Evolutionary conservation across 202 grass and related monocot genomes (phyloP).

Genomic region (Alloteropsis angusta): DNA sequence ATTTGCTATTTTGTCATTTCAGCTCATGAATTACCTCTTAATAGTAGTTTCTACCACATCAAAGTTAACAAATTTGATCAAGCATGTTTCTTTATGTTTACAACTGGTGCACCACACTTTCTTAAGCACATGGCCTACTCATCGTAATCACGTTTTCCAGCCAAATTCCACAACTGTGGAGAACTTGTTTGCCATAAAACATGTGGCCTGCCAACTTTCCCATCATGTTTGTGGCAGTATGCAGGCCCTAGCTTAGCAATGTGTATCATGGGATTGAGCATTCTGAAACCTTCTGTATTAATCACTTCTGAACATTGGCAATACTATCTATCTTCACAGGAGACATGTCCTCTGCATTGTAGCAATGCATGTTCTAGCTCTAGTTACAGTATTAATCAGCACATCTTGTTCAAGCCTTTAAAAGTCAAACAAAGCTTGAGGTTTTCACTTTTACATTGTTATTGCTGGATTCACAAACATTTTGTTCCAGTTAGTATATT

Average conservation of each 20-base stretch:
- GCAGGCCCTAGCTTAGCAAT: not conserved
- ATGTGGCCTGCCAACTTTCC: not conserved
- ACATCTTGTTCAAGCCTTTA: constrained; percentile 4
- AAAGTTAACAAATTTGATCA: not conserved
- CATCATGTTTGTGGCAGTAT: not conserved
- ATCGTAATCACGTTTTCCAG: not conserved
- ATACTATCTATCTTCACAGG: not conserved
- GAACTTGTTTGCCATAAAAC: not conserved
- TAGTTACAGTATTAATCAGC: not conserved
- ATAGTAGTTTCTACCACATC: not conserved
- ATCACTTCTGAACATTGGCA: not conserved
- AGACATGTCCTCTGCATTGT: not conserved
- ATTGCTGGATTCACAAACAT: not conserved
- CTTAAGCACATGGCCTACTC: not conserved
- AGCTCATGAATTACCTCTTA: not conserved
- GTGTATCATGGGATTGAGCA: not conserved
- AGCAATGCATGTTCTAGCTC: not conserved
- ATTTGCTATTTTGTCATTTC: not conserved
- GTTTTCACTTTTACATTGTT: constrained; percentile 12
- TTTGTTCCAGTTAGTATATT: not conserved
- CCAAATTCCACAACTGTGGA: not conserved
- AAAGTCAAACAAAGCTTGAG: not conserved
- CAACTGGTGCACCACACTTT: not conserved
- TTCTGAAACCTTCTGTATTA: not conserved
- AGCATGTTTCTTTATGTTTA: not conserved